Conservation (phyloP, 2,329 filamentous ascomycete species). For the Aspergillus niger region DNA sequence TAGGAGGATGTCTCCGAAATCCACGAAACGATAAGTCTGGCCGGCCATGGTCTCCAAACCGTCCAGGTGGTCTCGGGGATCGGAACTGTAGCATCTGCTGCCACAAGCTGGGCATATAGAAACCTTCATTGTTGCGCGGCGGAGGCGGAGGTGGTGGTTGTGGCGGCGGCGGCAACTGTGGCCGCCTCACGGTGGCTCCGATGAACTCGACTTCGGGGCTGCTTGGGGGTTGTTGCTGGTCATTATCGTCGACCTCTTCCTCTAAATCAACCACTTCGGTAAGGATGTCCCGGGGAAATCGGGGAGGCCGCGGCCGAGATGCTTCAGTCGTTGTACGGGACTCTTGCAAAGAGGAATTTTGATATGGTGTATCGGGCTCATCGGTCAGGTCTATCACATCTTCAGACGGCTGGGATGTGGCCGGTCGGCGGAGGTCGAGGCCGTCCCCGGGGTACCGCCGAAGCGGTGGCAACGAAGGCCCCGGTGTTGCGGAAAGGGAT, state of each 20-base stretch:
- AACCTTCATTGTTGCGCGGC: not conserved
- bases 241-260: constrained; percentile 29
- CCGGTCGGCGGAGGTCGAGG: constrained; percentile 56
- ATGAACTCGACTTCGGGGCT: constrained; percentile 57
- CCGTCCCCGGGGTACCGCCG: constrained; percentile 55
- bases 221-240: constrained; percentile 26
- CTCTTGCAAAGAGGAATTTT: not conserved
- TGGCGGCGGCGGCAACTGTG: constrained; percentile 15
- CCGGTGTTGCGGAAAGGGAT: constrained; percentile 22
- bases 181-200: constrained; percentile 30
- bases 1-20: not conserved
- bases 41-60: not conserved
- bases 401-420: constrained; percentile 38
- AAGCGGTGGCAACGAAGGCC: constrained; percentile 32
- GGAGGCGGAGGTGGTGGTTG: constrained; percentile 10
- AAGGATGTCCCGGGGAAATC: constrained; percentile 42
- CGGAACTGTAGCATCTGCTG: constrained; percentile 16
- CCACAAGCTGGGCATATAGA: constrained; percentile 10
- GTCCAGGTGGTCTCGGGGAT: not conserved
- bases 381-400: constrained; percentile 52
- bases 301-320: constrained; percentile 27
- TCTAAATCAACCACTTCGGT: constrained; percentile 45
- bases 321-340: no score
- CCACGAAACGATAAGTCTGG: not conserved
- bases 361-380: constrained; percentile 42